A percentile compares a stretch with the other conserved stretches of the same genome.
Evolutionary conservation across 2,329 filamentous ascomycete species (phyloP).

Genomic region (Nemania sp.): DNA sequence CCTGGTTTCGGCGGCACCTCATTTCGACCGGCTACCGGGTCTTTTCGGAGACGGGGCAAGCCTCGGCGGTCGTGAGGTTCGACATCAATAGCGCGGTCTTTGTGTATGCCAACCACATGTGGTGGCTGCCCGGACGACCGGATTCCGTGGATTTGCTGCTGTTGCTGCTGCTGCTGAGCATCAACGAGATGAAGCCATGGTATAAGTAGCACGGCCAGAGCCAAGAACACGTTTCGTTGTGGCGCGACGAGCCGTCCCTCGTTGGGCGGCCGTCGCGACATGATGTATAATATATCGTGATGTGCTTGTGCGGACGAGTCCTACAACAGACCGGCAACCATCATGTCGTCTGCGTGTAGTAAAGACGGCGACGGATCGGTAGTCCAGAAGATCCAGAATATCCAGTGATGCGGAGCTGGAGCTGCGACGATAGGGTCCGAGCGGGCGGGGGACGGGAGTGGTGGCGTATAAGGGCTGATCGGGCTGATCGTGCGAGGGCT

Average conservation of each 20-base stretch:
- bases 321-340: slow-evolving; percentile 7
- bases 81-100: slow-evolving; percentile 29
- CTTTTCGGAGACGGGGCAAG: slow-evolving; percentile 25
- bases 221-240: slow-evolving; percentile 46
- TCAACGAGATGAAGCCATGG: slow-evolving; percentile 52
- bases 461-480: background rate
- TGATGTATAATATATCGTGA: slow-evolving; percentile 41
- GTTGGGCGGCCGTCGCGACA: slow-evolving; percentile 62
- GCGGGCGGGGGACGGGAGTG: background rate
- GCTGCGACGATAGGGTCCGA: background rate
- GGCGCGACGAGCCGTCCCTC: slow-evolving; percentile 51
- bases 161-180: slow-evolving; percentile 63
- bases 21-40: slow-evolving; percentile 30
- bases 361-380: background rate
- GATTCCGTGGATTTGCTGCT: slow-evolving; percentile 36
- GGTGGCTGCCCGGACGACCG: slow-evolving; percentile 32
- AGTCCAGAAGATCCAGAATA: no score
- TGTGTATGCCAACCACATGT: slow-evolving; percentile 32
- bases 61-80: slow-evolving; percentile 28
- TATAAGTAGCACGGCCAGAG: slow-evolving; percentile 54
- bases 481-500: background rate
- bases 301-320: slow-evolving; percentile 3
- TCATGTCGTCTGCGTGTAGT: slow-evolving; percentile 13
- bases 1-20: slow-evolving; percentile 26
- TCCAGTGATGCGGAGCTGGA: no score